These are phyloP conservation scores for Fusarium dimerum DNA, from an alignment of 2,329 filamentous ascomycete genomes.

Conservation along the genomic window DNA sequence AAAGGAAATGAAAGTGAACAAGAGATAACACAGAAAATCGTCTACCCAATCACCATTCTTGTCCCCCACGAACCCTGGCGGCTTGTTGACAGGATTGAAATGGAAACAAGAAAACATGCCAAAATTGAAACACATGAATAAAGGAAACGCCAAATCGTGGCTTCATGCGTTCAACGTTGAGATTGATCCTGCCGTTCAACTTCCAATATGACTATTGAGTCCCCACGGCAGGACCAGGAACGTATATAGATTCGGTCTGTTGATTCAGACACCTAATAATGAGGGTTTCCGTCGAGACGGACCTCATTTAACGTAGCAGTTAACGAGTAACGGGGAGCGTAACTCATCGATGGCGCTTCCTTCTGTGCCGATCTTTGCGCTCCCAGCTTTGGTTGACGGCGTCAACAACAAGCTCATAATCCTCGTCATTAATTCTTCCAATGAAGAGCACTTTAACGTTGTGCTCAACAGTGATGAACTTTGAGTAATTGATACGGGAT, in stretches of 20 bases:
- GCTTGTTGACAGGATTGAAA: too few relatives aligned
- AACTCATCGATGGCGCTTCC: conserved; percentile 22
- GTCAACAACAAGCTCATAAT: conserved; percentile 43
- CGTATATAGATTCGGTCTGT: background rate
- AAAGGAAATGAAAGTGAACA: background rate
- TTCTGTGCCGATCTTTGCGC: conserved; percentile 43
- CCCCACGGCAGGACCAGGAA: background rate
- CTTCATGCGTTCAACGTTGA: conserved; percentile 2
- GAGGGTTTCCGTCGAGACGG: conserved; percentile 16
- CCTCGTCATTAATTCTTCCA: conserved; percentile 43
- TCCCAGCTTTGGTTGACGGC: conserved; percentile 54
- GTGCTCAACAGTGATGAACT: conserved; percentile 57
- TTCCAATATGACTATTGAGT: background rate
- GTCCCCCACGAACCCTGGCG: conserved; percentile 14
- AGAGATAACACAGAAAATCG: background rate
- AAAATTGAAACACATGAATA: background rate
- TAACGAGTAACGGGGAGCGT: conserved; percentile 8
- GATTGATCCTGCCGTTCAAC: background rate
- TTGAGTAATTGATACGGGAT: conserved; percentile 61
- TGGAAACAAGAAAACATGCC: background rate
- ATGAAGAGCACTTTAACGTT: conserved; percentile 60
- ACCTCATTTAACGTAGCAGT: conserved; percentile 28
- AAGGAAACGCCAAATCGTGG: background rate
- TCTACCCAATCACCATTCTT: background rate
- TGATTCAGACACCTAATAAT: conserved; percentile 16